Conservation (phyloP, 208 protist species). For the Leishmania braziliensis region DNA sequence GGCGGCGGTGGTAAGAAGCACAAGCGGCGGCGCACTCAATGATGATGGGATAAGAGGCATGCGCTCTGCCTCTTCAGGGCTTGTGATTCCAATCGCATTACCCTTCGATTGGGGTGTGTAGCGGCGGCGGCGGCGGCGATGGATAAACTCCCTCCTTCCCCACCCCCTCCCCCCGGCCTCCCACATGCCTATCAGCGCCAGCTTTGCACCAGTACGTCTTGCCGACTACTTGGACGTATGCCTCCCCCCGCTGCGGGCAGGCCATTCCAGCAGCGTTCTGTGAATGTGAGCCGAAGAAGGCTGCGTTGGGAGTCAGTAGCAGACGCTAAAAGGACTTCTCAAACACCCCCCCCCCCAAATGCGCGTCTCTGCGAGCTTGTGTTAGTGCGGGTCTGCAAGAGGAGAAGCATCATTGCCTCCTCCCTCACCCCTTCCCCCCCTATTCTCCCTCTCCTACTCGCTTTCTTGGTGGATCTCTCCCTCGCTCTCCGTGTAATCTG, state of each 20-base stretch:
- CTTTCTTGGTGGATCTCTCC: not conserved
- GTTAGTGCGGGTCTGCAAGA: not conserved
- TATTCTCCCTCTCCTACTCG: not conserved
- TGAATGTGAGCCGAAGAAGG: not conserved
- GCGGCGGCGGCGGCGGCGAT: not conserved
- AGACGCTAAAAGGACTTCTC: not conserved
- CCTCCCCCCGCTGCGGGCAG: not conserved
- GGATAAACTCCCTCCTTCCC: not conserved
- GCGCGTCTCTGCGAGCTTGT: not conserved
- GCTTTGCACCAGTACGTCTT: not conserved
- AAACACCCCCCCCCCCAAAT: not conserved
- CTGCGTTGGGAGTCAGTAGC: not conserved
- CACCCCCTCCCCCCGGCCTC: not conserved
- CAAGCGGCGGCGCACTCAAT: conserved; percentile 22
- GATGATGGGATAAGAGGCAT: not conserved
- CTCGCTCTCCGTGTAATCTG: not conserved
- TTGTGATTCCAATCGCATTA: not conserved
- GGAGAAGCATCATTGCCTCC: not conserved
- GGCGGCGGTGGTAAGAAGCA: not conserved
- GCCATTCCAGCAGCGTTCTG: not conserved
- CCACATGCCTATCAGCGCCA: not conserved
- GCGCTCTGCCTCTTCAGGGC: not conserved
- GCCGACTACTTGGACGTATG: too few species aligned
- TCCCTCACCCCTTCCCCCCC: not conserved
- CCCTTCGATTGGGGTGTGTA: conserved; percentile 11